Conservation (phyloP, 805 yeast genomes). For the Candida awuae region DNA sequence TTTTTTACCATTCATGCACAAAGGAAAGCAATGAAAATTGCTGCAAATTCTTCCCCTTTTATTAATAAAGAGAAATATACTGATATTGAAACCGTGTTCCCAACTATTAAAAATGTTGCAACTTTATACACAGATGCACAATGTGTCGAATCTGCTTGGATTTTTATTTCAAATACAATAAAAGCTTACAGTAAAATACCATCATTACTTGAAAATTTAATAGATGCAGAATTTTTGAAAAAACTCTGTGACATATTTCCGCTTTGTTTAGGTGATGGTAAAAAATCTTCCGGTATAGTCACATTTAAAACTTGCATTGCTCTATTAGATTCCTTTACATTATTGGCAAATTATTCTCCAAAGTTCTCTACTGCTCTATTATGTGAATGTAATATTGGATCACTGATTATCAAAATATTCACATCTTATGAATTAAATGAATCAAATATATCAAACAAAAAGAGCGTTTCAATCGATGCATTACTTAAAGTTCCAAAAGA, state of each 20-base stretch:
- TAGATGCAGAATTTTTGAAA: slow-evolving; percentile 29
- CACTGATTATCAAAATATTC: slow-evolving; percentile 33
- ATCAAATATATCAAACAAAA: not conserved
- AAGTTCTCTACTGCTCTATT: slow-evolving; percentile 39
- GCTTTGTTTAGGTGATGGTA: slow-evolving; percentile 22
- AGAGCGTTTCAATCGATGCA: slow-evolving; percentile 49
- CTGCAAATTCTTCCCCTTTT: slow-evolving; percentile 57
- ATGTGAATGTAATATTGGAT: slow-evolving; percentile 43
- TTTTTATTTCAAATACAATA: slow-evolving; percentile 52
- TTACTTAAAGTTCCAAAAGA: slow-evolving; percentile 68
- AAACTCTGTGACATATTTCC: slow-evolving; percentile 25
- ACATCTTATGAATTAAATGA: slow-evolving; percentile 38
- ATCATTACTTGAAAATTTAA: slow-evolving; percentile 37
- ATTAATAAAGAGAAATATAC: slow-evolving; percentile 38
- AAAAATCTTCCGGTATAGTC: slow-evolving; percentile 20
- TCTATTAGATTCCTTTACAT: slow-evolving; percentile 39
- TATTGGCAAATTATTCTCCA: slow-evolving; percentile 35
- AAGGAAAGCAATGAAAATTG: slow-evolving; percentile 65
- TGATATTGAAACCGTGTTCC: slow-evolving; percentile 49
- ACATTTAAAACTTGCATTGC: slow-evolving; percentile 34
- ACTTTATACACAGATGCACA: slow-evolving; percentile 47
- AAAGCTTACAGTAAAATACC: slow-evolving; percentile 41
- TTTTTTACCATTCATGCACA: slow-evolving; percentile 88
- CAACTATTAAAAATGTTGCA: slow-evolving; percentile 49
- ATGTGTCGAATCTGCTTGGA: slow-evolving; percentile 58